phyloP scores from a whole-genome alignment of 2,329 filamentous ascomycete genomes.

The Clarireedia monteithiana region DNA sequence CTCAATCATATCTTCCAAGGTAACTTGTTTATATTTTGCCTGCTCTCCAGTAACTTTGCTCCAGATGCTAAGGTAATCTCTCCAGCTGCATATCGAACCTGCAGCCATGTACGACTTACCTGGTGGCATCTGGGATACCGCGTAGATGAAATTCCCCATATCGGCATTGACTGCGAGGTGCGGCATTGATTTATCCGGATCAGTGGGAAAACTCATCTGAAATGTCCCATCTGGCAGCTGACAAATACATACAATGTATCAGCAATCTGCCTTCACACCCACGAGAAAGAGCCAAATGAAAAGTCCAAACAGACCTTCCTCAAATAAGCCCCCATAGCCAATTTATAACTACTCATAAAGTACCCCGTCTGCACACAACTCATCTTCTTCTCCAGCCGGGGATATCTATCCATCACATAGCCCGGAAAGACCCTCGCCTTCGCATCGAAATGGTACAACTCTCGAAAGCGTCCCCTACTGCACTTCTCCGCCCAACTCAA shows the following conservation, averaged over 20 bases:
- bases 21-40: constrained; percentile 13
- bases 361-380: constrained; percentile 33
- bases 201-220: constrained; percentile 40
- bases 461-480: constrained; percentile 36
- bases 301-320: constrained; percentile 32
- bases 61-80: constrained; percentile 17
- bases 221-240: constrained; percentile 35
- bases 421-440: constrained; percentile 38
- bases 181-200: constrained; percentile 31
- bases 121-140: constrained; percentile 20
- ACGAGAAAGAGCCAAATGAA: neutral
- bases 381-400: constrained; percentile 40
- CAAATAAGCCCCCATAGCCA: constrained; percentile 40
- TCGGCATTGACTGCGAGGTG: constrained; percentile 39
- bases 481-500: constrained; percentile 40
- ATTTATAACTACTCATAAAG: constrained; percentile 36
- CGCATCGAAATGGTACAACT: constrained; percentile 45
- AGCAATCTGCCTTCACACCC: neutral
- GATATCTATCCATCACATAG: constrained; percentile 34
- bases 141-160: constrained; percentile 28
- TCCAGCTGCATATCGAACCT: constrained; percentile 12
- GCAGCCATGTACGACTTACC: constrained; percentile 19
- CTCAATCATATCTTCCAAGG: constrained; percentile 25
- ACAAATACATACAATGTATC: neutral
- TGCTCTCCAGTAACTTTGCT: constrained; percentile 10